Conservation (phyloP, 495 filamentous ascomycete species). For the Penicillium nucicola region DNA sequence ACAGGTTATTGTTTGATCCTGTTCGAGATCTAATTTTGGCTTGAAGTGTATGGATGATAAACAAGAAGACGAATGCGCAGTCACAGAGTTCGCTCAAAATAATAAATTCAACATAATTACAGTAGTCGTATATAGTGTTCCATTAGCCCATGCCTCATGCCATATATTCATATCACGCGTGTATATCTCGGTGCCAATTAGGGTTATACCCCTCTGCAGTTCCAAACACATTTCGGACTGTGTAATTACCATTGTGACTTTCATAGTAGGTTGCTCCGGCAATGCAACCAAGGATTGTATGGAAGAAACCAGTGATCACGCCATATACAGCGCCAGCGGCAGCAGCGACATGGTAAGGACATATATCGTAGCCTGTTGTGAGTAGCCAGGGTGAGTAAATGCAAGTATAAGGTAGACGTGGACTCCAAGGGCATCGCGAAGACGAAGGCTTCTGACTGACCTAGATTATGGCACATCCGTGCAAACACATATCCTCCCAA, state of each 20-base stretch:
- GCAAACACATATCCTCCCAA: conserved; percentile 18
- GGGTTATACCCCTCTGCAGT: conserved; percentile 5
- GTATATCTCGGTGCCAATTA: neutral
- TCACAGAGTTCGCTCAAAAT: too few species aligned
- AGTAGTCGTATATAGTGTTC: too few species aligned
- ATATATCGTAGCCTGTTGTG: conserved; percentile 9
- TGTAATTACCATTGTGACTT: conserved; percentile 11
- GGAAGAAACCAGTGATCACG: conserved; percentile 11
- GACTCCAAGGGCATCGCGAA: neutral
- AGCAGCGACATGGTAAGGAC: conserved; percentile 15
- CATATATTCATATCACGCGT: neutral
- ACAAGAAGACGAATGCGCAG: too few species aligned
- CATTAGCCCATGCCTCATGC: neutral
- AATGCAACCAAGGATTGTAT: conserved; percentile 9
- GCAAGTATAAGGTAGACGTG: neutral
- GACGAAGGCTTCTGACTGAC: neutral
- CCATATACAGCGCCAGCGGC: conserved; percentile 17
- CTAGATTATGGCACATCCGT: conserved; percentile 17
- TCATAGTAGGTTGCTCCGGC: neutral
- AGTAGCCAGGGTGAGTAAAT: neutral
- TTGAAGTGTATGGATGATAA: too few species aligned
- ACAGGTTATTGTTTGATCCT: too few species aligned
- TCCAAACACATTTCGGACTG: conserved; percentile 10
- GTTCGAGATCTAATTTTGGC: too few species aligned
- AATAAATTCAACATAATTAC: too few species aligned